A percentile compares a stretch with the other conserved stretches of the same genome.
Conservation (phyloP, 192 early-diverging fungal species). For the Rhizophlyctis rosea region DNA sequence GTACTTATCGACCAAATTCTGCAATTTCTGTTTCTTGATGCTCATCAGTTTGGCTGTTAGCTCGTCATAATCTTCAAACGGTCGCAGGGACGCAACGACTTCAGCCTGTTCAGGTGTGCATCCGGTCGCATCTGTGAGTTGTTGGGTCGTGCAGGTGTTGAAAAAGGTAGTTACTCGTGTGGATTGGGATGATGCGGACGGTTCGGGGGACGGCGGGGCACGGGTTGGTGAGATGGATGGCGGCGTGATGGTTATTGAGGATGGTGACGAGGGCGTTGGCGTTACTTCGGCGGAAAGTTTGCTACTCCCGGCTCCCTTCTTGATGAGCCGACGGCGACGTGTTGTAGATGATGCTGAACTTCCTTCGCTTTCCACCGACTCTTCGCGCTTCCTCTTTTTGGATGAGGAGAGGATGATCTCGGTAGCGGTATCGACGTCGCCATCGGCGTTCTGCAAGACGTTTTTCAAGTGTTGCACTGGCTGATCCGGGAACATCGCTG, state of each 20-base stretch:
- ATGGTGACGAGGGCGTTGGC: not conserved
- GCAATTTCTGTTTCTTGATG: conserved; percentile 48
- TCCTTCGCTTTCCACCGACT: conserved; percentile 9
- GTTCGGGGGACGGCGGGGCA: not conserved
- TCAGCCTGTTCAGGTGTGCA: conserved; percentile 46
- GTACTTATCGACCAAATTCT: conserved; percentile 47
- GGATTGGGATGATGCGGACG: not conserved
- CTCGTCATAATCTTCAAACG: conserved; percentile 50
- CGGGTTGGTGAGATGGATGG: not conserved
- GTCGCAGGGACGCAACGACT: conserved; percentile 39
- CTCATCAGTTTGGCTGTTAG: conserved; percentile 50
- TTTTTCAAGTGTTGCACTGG: not conserved
- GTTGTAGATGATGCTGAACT: not conserved
- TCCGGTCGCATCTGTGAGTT: conserved; percentile 34
- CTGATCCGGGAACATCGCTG: conserved; percentile 8
- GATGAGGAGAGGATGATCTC: conserved; percentile 3
- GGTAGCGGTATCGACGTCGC: conserved; percentile 14
- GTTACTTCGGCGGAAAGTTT: conserved; percentile 1
- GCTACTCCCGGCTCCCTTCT: conserved; percentile 1
- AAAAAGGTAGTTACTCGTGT: conserved; percentile 25
- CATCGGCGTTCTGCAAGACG: conserved; percentile 1
- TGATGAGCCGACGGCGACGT: not conserved
- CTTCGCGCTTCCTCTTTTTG: too few relatives aligned
- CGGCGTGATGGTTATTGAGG: not conserved
- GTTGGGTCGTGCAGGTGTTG: conserved; percentile 27